Conservation (phyloP, 345 rosid species). For the Turnera subulata region DNA sequence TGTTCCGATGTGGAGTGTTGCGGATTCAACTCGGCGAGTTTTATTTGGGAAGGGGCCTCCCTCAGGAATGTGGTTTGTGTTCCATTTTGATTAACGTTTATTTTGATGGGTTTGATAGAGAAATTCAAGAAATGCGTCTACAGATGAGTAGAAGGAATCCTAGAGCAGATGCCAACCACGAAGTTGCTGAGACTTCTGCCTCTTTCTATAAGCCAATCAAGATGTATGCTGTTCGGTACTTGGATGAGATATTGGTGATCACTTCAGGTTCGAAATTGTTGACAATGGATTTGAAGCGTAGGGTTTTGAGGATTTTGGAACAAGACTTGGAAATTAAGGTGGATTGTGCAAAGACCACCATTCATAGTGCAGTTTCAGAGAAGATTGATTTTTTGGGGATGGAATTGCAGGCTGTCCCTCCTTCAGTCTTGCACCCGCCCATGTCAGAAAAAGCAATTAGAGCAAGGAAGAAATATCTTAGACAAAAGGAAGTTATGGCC, state of each 20-base stretch:
- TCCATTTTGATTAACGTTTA: slow-evolving; percentile 66
- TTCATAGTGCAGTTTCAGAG: slow-evolving; percentile 80
- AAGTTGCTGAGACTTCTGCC: slow-evolving; percentile 21
- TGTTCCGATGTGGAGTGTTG: slow-evolving; percentile 54
- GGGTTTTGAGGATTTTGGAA: slow-evolving; percentile 49
- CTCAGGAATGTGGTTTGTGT: slow-evolving; percentile 76
- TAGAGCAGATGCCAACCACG: slow-evolving; percentile 32
- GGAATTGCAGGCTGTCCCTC: slow-evolving; percentile 88
- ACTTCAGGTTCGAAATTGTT: slow-evolving; percentile 74
- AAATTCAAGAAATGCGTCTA: slow-evolving; percentile 61
- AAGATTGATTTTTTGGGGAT: slow-evolving; percentile 71
- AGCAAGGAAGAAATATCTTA: slow-evolving; percentile 78
- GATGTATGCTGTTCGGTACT: slow-evolving; percentile 71
- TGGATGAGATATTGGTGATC: slow-evolving; percentile 77
- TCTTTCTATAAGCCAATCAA: slow-evolving; percentile 65
- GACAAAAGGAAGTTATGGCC: slow-evolving; percentile 80
- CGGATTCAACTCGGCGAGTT: slow-evolving; percentile 61
- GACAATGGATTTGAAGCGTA: slow-evolving; percentile 60
- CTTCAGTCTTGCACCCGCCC: slow-evolving; percentile 78
- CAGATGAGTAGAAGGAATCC: slow-evolving; percentile 46
- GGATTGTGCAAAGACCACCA: slow-evolving; percentile 53
- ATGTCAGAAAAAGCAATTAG: slow-evolving; percentile 78
- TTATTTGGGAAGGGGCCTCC: slow-evolving; percentile 68
- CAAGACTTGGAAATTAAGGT: slow-evolving; percentile 56
- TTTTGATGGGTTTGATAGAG: slow-evolving; percentile 65